A percentile compares a stretch with the other conserved stretches of the same genome.
These are phyloP conservation scores for Thelonectria olida DNA, from an alignment of 2,329 filamentous ascomycete genomes.

Conservation along the genomic window DNA sequence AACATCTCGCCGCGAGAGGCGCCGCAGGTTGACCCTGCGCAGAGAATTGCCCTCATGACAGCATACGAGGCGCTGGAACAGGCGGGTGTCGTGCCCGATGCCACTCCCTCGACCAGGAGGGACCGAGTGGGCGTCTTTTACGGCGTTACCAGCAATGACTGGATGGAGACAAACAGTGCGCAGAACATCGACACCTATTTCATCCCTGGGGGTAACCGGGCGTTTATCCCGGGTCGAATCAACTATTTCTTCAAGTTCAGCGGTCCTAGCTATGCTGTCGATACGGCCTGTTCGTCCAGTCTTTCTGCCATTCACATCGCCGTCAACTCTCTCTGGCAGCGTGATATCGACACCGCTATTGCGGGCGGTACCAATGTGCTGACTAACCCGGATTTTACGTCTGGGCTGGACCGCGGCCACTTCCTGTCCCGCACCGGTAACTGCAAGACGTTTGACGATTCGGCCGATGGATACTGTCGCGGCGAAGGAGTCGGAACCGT, in stretches of 20 bases:
- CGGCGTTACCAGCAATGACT: constrained; percentile 80
- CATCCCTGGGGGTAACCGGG: constrained; percentile 53
- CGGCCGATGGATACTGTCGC: constrained; percentile 66
- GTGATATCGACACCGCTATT: constrained; percentile 83
- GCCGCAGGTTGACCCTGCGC: constrained; percentile 67
- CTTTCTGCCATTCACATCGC: constrained; percentile 74
- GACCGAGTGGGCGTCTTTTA: constrained; percentile 74
- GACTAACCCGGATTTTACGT: constrained; percentile 72
- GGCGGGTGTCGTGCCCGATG: constrained; percentile 70
- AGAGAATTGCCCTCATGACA: constrained; percentile 69
- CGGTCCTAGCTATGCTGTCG: constrained; percentile 75
- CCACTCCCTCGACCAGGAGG: constrained; percentile 66
- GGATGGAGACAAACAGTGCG: constrained; percentile 77
- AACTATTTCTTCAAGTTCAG: constrained; percentile 82
- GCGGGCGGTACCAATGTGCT: constrained; percentile 77
- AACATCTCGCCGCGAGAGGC: constrained; percentile 67
- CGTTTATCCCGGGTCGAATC: constrained; percentile 66
- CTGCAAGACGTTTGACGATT: constrained; percentile 61
- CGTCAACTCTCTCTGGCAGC: constrained; percentile 73
- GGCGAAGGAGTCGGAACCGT: constrained; percentile 57
- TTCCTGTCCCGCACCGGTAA: constrained; percentile 63
- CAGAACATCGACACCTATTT: constrained; percentile 69
- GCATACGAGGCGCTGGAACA: constrained; percentile 75
- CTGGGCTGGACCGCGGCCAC: constrained; percentile 69
- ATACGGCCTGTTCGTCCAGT: constrained; percentile 80